Evolutionary conservation across 331 rosid genomes (phyloP), one percentile per base, ranked within the genome.

Genomic region (Prunus yedoensis): DNA sequence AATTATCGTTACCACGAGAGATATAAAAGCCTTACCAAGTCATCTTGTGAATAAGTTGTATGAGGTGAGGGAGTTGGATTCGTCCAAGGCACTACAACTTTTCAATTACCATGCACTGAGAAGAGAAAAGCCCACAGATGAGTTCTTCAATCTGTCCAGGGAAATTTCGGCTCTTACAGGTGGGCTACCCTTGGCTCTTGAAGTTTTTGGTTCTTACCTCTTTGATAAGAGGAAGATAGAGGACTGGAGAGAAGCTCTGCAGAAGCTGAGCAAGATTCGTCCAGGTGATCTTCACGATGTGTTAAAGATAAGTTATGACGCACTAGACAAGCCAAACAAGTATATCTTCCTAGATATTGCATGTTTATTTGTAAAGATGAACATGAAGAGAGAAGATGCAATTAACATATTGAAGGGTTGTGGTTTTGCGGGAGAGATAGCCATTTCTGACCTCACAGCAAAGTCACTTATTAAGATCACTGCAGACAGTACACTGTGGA

Each of bases 261-360:
- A 76, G 35, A 91, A 82, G 64, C 80, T 87, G 76, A 72, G 38
- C n/a, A 16, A 4, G 38, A 83, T 79, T 84, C 88, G 83, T 2
- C 85, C 88, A 0, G 6, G 17, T 27, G 0, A 81, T 80, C 86
- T 91, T 54, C 94, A 87, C 51, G 90, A 79, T 57, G 89, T 89
- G 53, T 65, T 87, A 75, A 85, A 68, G 84, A 79, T 89, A 25
- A 91, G 97, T 56, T 87, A 61, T 65, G 69, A 83, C 73, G 85
- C 50, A 1, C 73, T 91, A 25, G 87, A 89, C 51, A 75, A 77
- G 21, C 71, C 84, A 47, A 81, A 83, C 60, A 80, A 81, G 78
- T 75, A 88, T 46, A 50, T 89, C 58, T 91, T 91, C 72, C 89
- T 91, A 30, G 89, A 91, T 73, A 83, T 91, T 30, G 84, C 94